A percentile compares a stretch with the other conserved stretches of the same genome.
Evolutionary conservation across 768 basidiomycete genomes (phyloP).

Genomic region (Lentinula edodes): DNA sequence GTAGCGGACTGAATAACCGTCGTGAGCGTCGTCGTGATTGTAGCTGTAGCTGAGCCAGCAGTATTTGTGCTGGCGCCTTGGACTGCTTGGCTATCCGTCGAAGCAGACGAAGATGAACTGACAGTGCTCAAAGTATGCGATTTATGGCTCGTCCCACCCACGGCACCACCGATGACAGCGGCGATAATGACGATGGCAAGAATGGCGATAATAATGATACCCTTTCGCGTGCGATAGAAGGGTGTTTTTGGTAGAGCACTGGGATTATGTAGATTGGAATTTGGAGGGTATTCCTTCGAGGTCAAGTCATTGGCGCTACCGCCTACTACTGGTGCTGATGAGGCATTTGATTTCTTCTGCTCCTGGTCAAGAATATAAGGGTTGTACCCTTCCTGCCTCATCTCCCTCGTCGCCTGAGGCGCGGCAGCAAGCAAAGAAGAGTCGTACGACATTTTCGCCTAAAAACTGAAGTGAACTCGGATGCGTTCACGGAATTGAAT

Average conservation of each 20-base stretch:
- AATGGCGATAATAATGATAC: constrained; percentile 34
- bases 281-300: constrained; percentile 2
- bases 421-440: constrained; percentile 31
- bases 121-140: not conserved
- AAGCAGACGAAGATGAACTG: no score
- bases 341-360: constrained; percentile 13
- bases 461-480: not conserved
- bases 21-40: not conserved
- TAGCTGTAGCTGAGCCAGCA: not conserved
- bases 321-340: not conserved
- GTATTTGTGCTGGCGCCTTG: not conserved
- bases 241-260: constrained; percentile 24
- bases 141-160: constrained; percentile 38
- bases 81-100: not conserved
- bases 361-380: constrained; percentile 25
- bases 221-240: constrained; percentile 42
- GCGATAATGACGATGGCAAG: constrained; percentile 37
- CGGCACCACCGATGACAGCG: constrained; percentile 52
- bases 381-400: constrained; percentile 41
- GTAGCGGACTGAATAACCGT: not conserved
- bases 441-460: constrained; percentile 23
- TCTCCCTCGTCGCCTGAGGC: constrained; percentile 36
- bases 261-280: constrained; percentile 15
- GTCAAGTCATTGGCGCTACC: not conserved
- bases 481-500: not conserved